phyloP scores from a whole-genome alignment of 306 rosid genomes.

The Prunus mongolica region DNA sequence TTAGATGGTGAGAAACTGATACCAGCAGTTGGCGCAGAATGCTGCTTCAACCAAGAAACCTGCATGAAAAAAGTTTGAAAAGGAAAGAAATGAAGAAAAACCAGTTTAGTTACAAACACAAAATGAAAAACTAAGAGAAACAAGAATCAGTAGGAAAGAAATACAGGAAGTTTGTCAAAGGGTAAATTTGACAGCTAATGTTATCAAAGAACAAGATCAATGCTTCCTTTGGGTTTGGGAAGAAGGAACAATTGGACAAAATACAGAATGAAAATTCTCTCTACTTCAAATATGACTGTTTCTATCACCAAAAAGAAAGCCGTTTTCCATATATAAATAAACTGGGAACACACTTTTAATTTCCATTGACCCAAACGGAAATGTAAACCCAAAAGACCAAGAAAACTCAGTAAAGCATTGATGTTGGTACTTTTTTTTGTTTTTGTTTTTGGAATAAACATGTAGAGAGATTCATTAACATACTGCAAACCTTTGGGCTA shows the following conservation, averaged over 20 bases:
- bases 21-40: slow-evolving; percentile 98
- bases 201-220: not conserved
- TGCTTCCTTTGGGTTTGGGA: not conserved
- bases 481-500: slow-evolving; percentile 72
- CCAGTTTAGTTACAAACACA: slow-evolving; percentile 8
- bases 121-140: slow-evolving; percentile 10
- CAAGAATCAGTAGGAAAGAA: not conserved
- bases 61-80: slow-evolving; percentile 17
- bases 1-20: slow-evolving; percentile 94
- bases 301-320: not conserved
- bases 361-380: not conserved
- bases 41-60: slow-evolving; percentile 97
- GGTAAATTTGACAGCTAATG: not conserved
- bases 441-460: not conserved
- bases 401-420: not conserved
- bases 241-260: not conserved
- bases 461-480: not conserved
- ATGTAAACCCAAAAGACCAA: not conserved
- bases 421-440: not conserved
- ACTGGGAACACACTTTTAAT: not conserved
- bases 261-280: not conserved
- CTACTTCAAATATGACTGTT: not conserved
- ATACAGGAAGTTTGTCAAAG: not conserved
- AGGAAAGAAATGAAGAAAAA: slow-evolving; percentile 4
- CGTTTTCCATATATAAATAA: not conserved